Evolutionary conservation across 2,329 filamentous ascomycete genomes (phyloP), one percentile per base, ranked within the genome.

Genomic region (Neofusicoccum ribis): DNA sequence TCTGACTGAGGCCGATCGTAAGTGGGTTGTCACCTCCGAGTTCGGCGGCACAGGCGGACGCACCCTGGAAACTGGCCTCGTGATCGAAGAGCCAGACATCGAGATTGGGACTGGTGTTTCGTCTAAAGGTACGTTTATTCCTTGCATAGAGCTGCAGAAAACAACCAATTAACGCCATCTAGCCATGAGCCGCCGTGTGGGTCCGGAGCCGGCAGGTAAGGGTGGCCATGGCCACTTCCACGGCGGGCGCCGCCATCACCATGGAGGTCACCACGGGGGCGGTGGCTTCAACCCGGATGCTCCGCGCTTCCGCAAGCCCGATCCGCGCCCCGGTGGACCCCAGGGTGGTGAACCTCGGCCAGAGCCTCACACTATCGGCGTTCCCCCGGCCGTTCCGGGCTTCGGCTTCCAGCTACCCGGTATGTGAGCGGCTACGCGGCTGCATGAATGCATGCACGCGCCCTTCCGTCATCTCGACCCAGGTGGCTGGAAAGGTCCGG

Each of bases 101-200:
- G 95, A 99, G 79, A 99, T 99, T 65, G 95, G 95, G 62, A 93
- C 94, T 17, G 95, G 95, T 64, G 96, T 99, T 14, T 97, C 93
- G 17, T 97, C 93, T 49, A 99, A 99, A 83, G 47, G 52, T 65
- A 49, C 12, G 47, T 49, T 47, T 17, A 2, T 27, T n/a, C 15
- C 31, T 6, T 5, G 68, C 75, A 65, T 75, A 66, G 7, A 11
- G 0, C 43, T 14, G 7, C 39, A 77, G 75, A 75, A 17, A 77
- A 12, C 11, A 15, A 36, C 9, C 44, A 9, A 61, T 36, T 49
- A 23, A 39, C 54, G 27, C 54, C 44, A 34, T 9, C 31, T 15
- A 65, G 63, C 62, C 41, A 64, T 64, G 50, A 64, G 62, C 43
- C 50, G 50, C 20, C 62, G 62, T 9, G 51, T 64, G 17, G 66